A percentile compares a stretch with the other conserved stretches of the same genome.
phyloP scores from a whole-genome alignment of 768 basidiomycete genomes.

The Rhodotorula babjevae region DNA sequence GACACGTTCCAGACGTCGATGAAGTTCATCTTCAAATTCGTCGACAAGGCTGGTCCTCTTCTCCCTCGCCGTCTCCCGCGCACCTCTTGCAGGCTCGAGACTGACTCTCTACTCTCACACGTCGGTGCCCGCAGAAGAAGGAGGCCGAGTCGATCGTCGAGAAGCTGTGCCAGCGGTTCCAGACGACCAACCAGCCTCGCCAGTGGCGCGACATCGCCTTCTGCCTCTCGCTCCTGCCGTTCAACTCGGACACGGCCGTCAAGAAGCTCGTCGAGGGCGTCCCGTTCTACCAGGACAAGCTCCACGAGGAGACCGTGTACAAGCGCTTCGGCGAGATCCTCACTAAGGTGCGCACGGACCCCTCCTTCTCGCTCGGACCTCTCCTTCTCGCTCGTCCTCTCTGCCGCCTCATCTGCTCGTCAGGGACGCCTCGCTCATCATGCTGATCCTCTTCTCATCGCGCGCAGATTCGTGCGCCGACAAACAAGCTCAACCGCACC shows the following conservation, averaged over 20 bases:
- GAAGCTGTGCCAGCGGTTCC: constrained; percentile 94
- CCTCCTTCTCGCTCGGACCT: not conserved
- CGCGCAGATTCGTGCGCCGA: constrained; percentile 54
- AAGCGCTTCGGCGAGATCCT: constrained; percentile 81
- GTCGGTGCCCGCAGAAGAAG: constrained; percentile 63
- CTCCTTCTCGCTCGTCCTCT: not conserved
- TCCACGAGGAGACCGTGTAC: constrained; percentile 80
- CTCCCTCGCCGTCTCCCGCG: not conserved
- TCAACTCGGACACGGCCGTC: constrained; percentile 92
- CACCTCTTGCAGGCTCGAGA: not conserved
- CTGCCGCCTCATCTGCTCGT: not conserved
- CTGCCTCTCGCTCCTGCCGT: constrained; percentile 87
- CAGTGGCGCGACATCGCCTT: constrained; percentile 98
- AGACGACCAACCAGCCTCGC: constrained; percentile 74
- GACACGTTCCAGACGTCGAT: constrained; percentile 86
- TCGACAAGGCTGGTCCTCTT: constrained; percentile 70
- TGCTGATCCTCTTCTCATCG: too few relatives aligned
- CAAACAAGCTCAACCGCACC: constrained; percentile 87
- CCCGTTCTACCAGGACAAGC: constrained; percentile 89
- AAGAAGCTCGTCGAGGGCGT: constrained; percentile 92
- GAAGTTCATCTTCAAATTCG: constrained; percentile 90
- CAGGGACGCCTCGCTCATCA: too few relatives aligned
- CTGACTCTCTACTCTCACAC: too few relatives aligned
- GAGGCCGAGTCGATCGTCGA: constrained; percentile 94
- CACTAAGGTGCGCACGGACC: constrained; percentile 69